Conservation (phyloP, 2,329 filamentous ascomycete genomes). For the Akanthomyces muscarius region DNA sequence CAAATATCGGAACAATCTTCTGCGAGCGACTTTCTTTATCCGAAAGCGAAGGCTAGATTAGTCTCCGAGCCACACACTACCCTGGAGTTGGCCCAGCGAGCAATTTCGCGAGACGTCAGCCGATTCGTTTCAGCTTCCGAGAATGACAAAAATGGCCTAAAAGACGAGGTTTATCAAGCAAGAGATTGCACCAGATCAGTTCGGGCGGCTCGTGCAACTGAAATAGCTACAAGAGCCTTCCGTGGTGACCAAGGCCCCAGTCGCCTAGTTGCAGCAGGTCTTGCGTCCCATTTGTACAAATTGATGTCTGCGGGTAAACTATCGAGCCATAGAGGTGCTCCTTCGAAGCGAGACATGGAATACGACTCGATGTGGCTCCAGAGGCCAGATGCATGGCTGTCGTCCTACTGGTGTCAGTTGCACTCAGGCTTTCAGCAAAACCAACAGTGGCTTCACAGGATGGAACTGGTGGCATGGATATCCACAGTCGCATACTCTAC, state of each 20-base stretch:
- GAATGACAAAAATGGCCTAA: neutral
- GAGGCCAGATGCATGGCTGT: neutral
- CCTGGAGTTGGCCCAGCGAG: slow-evolving; percentile 17
- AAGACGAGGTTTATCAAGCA: slow-evolving; percentile 18
- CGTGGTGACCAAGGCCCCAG: neutral
- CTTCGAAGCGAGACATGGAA: neutral
- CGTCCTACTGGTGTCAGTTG: slow-evolving; percentile 20
- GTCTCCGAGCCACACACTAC: neutral
- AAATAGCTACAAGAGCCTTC: neutral
- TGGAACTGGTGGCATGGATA: slow-evolving; percentile 22
- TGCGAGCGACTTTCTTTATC: slow-evolving; percentile 11
- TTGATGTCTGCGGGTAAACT: accelerated
- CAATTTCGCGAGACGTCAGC: slow-evolving; percentile 18
- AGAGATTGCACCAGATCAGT: slow-evolving; percentile 19
- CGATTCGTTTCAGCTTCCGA: slow-evolving; percentile 15
- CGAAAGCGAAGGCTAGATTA: neutral
- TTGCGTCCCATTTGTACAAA: slow-evolving; percentile 13
- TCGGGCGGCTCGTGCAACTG: neutral
- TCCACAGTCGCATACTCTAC: slow-evolving; percentile 19
- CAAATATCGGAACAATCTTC: neutral
- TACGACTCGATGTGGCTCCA: slow-evolving; percentile 23
- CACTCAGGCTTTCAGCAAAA: slow-evolving; percentile 20
- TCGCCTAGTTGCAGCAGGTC: neutral
- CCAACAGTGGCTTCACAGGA: slow-evolving; percentile 19
- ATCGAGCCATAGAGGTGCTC: neutral